Evolutionary conservation across 1,139 yeast genomes (phyloP).

Genomic region (Yamadazyma epiphylla): DNA sequence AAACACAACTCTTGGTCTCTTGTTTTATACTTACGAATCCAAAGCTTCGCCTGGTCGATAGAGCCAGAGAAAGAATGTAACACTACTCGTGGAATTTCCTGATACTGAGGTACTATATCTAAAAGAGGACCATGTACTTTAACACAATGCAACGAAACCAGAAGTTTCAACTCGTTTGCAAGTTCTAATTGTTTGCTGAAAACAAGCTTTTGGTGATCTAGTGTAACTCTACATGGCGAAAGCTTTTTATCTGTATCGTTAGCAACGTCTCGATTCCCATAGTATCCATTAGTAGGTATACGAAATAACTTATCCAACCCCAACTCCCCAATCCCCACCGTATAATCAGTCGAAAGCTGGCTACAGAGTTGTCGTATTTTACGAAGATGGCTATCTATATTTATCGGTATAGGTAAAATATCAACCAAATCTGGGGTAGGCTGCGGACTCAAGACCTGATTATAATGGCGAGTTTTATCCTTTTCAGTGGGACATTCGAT

Average conservation of each 20-base stretch:
- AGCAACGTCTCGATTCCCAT: constrained; percentile 29
- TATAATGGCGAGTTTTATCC: constrained; percentile 52
- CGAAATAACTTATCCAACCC: constrained; percentile 81
- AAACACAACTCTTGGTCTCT: constrained; percentile 30
- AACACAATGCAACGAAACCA: constrained; percentile 83
- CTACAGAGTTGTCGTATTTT: constrained; percentile 19
- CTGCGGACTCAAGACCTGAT: constrained; percentile 40
- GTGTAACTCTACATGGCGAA: constrained; percentile 46
- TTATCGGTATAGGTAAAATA: constrained; percentile 60
- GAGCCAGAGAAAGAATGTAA: constrained; percentile 90
- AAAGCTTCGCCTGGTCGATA: constrained; percentile 54
- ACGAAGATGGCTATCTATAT: constrained; percentile 34
- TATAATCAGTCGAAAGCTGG: too few species aligned
- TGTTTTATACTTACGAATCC: constrained; percentile 37
- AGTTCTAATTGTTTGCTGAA: constrained; percentile 49
- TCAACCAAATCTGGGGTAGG: constrained; percentile 40
- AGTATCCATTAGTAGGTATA: constrained; percentile 58
- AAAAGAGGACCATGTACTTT: constrained; percentile 63
- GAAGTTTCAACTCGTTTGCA: constrained; percentile 45
- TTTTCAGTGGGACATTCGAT: constrained; percentile 11
- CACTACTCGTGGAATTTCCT: constrained; percentile 38
- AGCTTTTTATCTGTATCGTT: constrained; percentile 18
- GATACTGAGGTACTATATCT: constrained; percentile 33
- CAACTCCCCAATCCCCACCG: constrained; percentile 70
- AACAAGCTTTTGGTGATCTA: constrained; percentile 62